phyloP scores from a whole-genome alignment of 345 rosid species.

The Ceriops decandra region DNA sequence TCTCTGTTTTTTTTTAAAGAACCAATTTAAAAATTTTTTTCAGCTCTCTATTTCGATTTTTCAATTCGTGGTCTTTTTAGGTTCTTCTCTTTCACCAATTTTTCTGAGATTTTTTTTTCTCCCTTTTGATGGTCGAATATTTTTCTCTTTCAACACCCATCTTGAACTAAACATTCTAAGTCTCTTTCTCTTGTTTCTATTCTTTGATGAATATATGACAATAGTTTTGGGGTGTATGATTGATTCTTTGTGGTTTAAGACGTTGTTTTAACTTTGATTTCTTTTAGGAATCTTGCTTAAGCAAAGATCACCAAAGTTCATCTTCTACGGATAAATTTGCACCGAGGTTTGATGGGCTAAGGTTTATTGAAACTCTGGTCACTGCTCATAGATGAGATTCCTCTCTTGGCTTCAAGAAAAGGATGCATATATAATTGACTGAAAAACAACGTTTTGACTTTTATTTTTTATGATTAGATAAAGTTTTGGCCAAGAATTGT shows the following conservation, averaged over 20 bases:
- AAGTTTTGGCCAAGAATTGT: not conserved
- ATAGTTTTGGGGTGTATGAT: not conserved
- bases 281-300: conserved; percentile 12
- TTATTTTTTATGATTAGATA: not conserved
- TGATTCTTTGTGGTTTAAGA: not conserved
- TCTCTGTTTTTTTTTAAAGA: not conserved
- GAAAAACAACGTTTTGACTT: conserved; percentile 6
- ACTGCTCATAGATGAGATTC: conserved; percentile 27
- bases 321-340: conserved; percentile 25
- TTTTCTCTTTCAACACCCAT: too few species aligned
- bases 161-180: too few species aligned
- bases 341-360: conserved; percentile 31
- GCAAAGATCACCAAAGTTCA: conserved; percentile 10
- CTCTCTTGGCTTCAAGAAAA: not conserved
- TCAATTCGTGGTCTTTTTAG: too few species aligned
- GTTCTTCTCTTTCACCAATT: not conserved
- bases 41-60: not conserved
- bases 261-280: not conserved
- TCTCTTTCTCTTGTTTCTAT: too few species aligned
- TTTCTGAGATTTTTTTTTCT: too few species aligned
- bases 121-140: not conserved
- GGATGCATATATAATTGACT: too few species aligned
- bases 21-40: too few species aligned
- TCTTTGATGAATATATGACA: not conserved
- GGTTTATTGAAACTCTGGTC: conserved; percentile 33